phyloP scores from a whole-genome alignment of 495 filamentous ascomycete species.

The Lophiotrema nucula region DNA sequence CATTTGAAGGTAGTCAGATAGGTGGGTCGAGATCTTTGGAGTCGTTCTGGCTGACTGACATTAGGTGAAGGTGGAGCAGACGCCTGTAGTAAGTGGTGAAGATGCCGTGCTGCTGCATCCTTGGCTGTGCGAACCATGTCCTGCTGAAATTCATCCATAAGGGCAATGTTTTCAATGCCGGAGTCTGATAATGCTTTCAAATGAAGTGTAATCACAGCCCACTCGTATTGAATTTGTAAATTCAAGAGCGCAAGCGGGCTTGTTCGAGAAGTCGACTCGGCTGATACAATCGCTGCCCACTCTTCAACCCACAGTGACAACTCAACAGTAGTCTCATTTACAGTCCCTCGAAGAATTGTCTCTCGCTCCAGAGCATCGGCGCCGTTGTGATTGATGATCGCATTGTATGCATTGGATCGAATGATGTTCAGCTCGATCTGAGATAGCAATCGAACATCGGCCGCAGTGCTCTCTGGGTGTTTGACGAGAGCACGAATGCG shows the following conservation, averaged over 20 bases:
- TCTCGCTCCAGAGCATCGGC: conserved; percentile 44
- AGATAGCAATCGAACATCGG: conserved; percentile 53
- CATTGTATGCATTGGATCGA: conserved; percentile 30
- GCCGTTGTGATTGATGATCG: background rate
- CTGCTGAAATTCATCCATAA: conserved; percentile 48
- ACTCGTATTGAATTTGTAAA: conserved; percentile 31
- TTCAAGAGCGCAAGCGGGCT: conserved; percentile 20
- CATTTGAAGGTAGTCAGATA: conserved; percentile 53
- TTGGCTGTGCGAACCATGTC: conserved; percentile 51
- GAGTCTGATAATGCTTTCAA: conserved; percentile 23
- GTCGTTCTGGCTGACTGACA: conserved; percentile 32
- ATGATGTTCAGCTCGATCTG: conserved; percentile 50
- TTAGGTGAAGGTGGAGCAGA: conserved; percentile 19
- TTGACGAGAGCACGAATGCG: conserved; percentile 47
- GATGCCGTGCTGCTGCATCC: conserved; percentile 50
- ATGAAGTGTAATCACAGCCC: conserved; percentile 28
- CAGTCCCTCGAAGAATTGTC: conserved; percentile 32
- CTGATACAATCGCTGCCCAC: conserved; percentile 15
- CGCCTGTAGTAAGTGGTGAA: conserved; percentile 40
- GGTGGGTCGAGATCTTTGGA: too few relatives aligned
- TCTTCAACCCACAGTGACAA: conserved; percentile 28
- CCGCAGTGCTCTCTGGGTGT: conserved; percentile 45
- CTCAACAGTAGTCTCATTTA: conserved; percentile 15
- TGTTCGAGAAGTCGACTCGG: background rate
- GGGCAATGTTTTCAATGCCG: conserved; percentile 35